phyloP scores from a whole-genome alignment of 768 basidiomycete species.

The Lactarius pseudohatsudake region DNA sequence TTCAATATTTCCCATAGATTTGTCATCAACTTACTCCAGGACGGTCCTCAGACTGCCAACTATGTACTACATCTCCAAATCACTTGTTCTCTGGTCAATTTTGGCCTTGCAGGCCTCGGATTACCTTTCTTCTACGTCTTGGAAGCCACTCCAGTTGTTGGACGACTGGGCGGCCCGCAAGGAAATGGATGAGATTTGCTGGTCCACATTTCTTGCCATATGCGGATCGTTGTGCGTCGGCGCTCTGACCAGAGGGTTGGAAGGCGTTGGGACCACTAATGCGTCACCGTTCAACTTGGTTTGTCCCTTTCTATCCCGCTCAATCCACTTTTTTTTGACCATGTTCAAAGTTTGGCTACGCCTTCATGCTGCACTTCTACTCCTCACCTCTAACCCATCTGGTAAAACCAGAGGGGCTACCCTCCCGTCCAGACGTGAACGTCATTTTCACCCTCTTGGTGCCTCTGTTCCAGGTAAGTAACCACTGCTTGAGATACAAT shows the following conservation, averaged over 20 bases:
- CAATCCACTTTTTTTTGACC: constrained; percentile 9
- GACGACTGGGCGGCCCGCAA: constrained; percentile 47
- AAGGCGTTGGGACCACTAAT: constrained; percentile 53
- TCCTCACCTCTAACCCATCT: constrained; percentile 61
- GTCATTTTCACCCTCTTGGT: constrained; percentile 70
- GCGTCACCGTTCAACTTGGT: constrained; percentile 73
- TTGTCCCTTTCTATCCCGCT: neutral
- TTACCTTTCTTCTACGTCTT: constrained; percentile 39
- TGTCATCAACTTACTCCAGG: constrained; percentile 59
- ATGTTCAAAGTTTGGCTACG: constrained; percentile 61
- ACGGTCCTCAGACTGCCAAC: constrained; percentile 61
- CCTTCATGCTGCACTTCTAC: constrained; percentile 74
- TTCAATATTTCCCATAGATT: constrained; percentile 60
- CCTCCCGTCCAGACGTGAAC: constrained; percentile 70
- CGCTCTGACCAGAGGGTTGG: constrained; percentile 64
- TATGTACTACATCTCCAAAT: constrained; percentile 56
- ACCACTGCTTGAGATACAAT: neutral
- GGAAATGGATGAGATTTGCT: constrained; percentile 66
- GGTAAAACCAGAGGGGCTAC: constrained; percentile 43
- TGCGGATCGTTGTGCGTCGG: constrained; percentile 66
- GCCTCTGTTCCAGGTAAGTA: constrained; percentile 65
- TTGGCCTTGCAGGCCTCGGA: constrained; percentile 59
- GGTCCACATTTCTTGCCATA: constrained; percentile 69
- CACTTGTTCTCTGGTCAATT: constrained; percentile 56
- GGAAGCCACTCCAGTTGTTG: constrained; percentile 38